These are phyloP conservation scores for Adansonia madagascariensis DNA, from an alignment of 441 rosid species.

Conservation along the genomic window DNA sequence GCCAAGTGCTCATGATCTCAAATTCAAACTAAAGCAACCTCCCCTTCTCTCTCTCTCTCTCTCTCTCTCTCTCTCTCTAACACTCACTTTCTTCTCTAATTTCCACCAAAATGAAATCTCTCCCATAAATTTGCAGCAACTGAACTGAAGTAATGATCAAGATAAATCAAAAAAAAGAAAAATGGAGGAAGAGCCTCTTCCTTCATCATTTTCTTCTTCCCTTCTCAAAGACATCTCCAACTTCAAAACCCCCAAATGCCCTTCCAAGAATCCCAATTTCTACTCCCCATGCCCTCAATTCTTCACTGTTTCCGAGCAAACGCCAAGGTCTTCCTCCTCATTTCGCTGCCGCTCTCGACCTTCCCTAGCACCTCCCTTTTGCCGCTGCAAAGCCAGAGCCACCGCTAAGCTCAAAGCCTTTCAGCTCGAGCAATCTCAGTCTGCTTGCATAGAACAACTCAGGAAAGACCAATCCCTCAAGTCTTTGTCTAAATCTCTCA, in stretches of 20 bases:
- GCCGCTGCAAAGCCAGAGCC: conserved; percentile 31
- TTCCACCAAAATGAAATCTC: neutral
- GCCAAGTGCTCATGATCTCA: conserved; percentile 6
- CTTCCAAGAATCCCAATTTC: conserved; percentile 36
- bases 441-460: conserved; percentile 67
- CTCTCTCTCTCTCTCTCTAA: neutral
- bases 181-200: conserved; percentile 42
- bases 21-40: neutral
- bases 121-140: neutral
- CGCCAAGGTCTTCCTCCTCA: conserved; percentile 46
- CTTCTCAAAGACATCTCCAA: conserved; percentile 77
- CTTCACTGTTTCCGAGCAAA: conserved; percentile 68
- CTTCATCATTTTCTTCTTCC: conserved; percentile 25
- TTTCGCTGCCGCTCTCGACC: conserved; percentile 36
- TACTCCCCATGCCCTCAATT: conserved; percentile 49
- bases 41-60: neutral
- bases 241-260: conserved; percentile 74
- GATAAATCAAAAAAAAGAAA: neutral
- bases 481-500: conserved; percentile 69
- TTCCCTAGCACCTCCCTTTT: conserved; percentile 36
- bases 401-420: conserved; percentile 60
- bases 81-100: neutral
- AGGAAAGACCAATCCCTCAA: conserved; percentile 63
- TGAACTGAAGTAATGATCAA: neutral
- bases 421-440: conserved; percentile 72